These are phyloP conservation scores for Schwanniomyces sp. DNA, from an alignment of 805 yeast species.

Conservation along the genomic window DNA sequence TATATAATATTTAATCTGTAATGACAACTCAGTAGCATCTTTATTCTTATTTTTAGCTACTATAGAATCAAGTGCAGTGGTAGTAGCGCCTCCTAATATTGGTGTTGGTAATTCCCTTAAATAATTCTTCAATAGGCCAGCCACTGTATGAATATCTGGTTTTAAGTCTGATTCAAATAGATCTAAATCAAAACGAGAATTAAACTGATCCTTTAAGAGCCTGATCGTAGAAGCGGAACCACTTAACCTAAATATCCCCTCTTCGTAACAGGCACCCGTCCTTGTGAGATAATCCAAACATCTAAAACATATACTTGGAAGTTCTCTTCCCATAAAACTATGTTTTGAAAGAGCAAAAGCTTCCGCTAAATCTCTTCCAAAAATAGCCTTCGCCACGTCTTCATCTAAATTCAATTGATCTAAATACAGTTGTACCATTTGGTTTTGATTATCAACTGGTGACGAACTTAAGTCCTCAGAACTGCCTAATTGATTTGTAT, in stretches of 20 bases:
- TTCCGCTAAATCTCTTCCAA: slow-evolving; percentile 62
- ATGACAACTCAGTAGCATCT: slow-evolving; percentile 20
- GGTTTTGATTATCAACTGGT: slow-evolving; percentile 7
- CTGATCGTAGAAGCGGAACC: slow-evolving; percentile 82
- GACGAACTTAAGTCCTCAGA: background rate
- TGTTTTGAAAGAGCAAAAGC: slow-evolving; percentile 55
- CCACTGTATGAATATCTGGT: slow-evolving; percentile 81
- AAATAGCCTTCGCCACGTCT: slow-evolving; percentile 43
- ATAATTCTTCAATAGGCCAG: slow-evolving; percentile 82
- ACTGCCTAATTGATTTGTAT: background rate
- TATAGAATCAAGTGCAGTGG: slow-evolving; percentile 26
- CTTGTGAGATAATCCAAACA: slow-evolving; percentile 68
- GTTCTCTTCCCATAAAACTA: slow-evolving; percentile 40
- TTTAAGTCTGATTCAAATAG: slow-evolving; percentile 45
- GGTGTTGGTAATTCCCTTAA: slow-evolving; percentile 73
- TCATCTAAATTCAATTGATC: slow-evolving; percentile 36
- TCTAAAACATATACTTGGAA: slow-evolving; percentile 77
- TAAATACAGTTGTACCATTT: slow-evolving; percentile 27
- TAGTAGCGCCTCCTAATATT: slow-evolving; percentile 57
- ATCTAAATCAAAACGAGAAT: slow-evolving; percentile 67
- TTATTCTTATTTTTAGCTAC: slow-evolving; percentile 7
- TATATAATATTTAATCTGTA: slow-evolving; percentile 31
- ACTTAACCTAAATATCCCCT: slow-evolving; percentile 87
- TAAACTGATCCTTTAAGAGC: slow-evolving; percentile 66
- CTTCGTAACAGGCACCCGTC: slow-evolving; percentile 76